These are phyloP conservation scores for Mortierella sp. DNA, from an alignment of 371 early-diverging fungal genomes.

Conservation along the genomic window DNA sequence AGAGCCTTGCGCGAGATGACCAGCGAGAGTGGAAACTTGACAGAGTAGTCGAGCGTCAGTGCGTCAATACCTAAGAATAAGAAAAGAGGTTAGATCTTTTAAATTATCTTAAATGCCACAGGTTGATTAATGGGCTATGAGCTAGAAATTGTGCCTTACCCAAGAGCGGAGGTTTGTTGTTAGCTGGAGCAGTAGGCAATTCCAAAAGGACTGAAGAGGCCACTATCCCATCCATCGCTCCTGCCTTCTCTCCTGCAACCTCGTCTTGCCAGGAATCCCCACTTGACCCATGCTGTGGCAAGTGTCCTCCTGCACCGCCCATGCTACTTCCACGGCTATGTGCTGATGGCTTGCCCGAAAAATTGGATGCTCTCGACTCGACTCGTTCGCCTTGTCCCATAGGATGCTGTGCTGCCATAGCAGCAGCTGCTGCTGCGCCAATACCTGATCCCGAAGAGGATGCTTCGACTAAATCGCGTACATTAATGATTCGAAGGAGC, in stretches of 20 bases:
- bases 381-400: conserved; percentile 19
- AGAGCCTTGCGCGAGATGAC: conserved; percentile 85
- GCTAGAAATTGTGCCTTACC: no score
- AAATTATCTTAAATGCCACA: no score
- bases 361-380: conserved; percentile 19
- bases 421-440: conserved; percentile 7
- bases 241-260: neutral
- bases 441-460: conserved; percentile 6
- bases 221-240: conserved; percentile 36
- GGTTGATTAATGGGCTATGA: no score
- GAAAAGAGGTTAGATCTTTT: neutral
- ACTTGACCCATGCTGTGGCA: conserved; percentile 12
- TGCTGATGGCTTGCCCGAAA: conserved; percentile 7
- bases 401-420: neutral
- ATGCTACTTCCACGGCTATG: conserved; percentile 38
- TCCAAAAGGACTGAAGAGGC: neutral
- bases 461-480: conserved; percentile 27
- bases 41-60: conserved; percentile 78
- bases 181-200: no score
- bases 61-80: conserved; percentile 74
- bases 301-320: neutral
- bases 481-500: conserved; percentile 71
- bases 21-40: conserved; percentile 89
- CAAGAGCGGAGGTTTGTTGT: neutral
- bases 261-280: conserved; percentile 37